These are phyloP conservation scores for Aspergillus pseudoterreus DNA, from an alignment of 2,329 filamentous ascomycete species.

Conservation along the genomic window DNA sequence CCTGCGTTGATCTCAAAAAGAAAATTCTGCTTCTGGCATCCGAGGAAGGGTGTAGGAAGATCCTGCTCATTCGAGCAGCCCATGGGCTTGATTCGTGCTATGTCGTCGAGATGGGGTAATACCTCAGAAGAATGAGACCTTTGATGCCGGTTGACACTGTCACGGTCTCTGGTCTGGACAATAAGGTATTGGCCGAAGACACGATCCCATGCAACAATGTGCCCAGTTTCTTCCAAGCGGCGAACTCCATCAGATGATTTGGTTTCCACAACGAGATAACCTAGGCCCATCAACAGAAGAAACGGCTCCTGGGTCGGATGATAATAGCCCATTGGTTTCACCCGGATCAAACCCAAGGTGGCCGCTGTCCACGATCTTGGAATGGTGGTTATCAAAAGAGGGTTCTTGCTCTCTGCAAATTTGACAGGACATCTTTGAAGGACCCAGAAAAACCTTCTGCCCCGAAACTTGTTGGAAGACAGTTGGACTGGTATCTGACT, in stretches of 20 bases:
- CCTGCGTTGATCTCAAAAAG: neutral
- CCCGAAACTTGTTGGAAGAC: conserved; percentile 1
- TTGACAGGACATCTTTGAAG: conserved; percentile 32
- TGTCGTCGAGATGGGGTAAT: neutral
- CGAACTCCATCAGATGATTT: conserved; percentile 2
- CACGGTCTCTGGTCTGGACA: conserved; percentile 18
- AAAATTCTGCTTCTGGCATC: neutral
- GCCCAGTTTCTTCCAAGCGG: conserved; percentile 31
- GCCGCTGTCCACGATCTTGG: conserved; percentile 16
- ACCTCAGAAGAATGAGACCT: neutral
- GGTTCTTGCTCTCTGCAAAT: conserved; percentile 15
- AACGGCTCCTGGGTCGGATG: conserved; percentile 13
- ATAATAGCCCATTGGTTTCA: conserved; percentile 20
- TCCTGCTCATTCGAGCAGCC: neutral
- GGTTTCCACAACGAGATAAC: conserved; percentile 27
- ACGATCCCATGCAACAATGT: conserved; percentile 37
- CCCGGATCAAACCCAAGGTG: conserved; percentile 31
- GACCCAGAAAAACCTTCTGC: conserved; percentile 29
- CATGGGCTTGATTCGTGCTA: neutral
- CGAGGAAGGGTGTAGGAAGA: neutral
- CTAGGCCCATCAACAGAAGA: conserved; percentile 36
- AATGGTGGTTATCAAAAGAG: conserved; percentile 8
- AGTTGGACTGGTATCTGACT: conserved; percentile 19
- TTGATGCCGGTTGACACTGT: neutral
- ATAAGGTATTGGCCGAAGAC: conserved; percentile 24